Evolutionary conservation across 495 filamentous ascomycete species (phyloP).

Genomic region (Penicillium coprophilum): DNA sequence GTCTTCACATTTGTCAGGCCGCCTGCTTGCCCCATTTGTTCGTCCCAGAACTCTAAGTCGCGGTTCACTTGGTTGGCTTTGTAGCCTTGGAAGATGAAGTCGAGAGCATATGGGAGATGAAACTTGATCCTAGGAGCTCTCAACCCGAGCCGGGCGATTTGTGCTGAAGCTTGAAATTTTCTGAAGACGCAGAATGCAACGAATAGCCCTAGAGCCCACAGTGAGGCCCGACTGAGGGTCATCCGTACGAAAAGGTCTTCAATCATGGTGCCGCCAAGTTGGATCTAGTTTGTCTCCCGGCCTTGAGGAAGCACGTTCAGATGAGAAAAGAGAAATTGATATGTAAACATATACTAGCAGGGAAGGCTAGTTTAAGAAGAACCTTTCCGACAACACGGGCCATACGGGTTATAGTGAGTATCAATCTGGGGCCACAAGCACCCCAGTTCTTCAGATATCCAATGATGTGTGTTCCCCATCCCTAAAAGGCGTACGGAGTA

Average conservation of each 20-base stretch:
- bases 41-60: constrained; percentile 61
- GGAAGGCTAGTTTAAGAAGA: neutral
- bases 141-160: constrained; percentile 38
- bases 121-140: constrained; percentile 36
- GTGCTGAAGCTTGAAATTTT: constrained; percentile 32
- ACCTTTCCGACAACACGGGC: neutral
- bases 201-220: constrained; percentile 31
- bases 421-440: neutral
- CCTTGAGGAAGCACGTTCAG: neutral
- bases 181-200: constrained; percentile 27
- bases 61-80: constrained; percentile 48
- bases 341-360: neutral
- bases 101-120: constrained; percentile 53
- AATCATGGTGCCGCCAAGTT: constrained; percentile 32
- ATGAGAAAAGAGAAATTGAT: neutral
- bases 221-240: constrained; percentile 26
- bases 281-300: neutral
- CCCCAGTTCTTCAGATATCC: neutral
- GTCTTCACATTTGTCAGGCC: constrained; percentile 49
- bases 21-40: constrained; percentile 43
- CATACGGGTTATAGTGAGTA: neutral
- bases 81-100: constrained; percentile 56
- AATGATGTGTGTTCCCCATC: neutral
- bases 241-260: constrained; percentile 32
- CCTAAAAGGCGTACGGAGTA: neutral